Conservation (phyloP, 78 protist species). For the Cavenderia fasciculata region DNA sequence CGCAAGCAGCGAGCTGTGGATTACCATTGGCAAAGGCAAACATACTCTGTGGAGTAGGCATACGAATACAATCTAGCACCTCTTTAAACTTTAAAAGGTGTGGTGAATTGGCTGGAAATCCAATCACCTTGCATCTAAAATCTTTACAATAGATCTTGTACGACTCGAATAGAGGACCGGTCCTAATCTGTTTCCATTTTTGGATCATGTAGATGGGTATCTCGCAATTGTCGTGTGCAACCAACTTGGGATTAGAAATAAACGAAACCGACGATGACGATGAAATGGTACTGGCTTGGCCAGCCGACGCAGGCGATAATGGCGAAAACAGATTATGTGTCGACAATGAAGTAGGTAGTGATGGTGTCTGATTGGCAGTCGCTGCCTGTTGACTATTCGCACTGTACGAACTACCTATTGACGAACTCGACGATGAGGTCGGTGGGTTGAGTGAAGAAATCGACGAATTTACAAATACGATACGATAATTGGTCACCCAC, state of each 20-base stretch:
- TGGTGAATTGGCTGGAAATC: slow-evolving; percentile 39
- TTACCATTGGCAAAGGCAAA: slow-evolving; percentile 39
- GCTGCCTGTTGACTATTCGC: background rate
- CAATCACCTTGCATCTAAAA: slow-evolving; percentile 67
- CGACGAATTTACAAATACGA: slow-evolving; percentile 55
- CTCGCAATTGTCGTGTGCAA: slow-evolving; percentile 48
- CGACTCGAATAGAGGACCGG: slow-evolving; percentile 35
- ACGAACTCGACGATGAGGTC: slow-evolving; percentile 7
- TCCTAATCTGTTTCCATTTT: slow-evolving; percentile 46
- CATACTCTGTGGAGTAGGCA: slow-evolving; percentile 6
- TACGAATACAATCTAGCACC: slow-evolving; percentile 3
- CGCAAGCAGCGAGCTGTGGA: background rate
- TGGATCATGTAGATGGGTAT: slow-evolving; percentile 60
- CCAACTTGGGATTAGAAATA: slow-evolving; percentile 1
- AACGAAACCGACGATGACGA: background rate
- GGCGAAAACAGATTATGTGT: background rate
- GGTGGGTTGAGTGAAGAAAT: slow-evolving; percentile 6
- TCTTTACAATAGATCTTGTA: slow-evolving; percentile 71
- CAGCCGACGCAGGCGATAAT: background rate
- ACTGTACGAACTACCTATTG: background rate
- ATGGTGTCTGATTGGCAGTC: no score
- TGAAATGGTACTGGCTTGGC: background rate
- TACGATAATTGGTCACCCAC: slow-evolving; percentile 67
- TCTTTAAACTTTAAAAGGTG: background rate
- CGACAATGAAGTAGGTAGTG: background rate